phyloP scores from a whole-genome alignment of 1,139 yeast genomes.

The Zygosaccharomyces pseudobailii region DNA sequence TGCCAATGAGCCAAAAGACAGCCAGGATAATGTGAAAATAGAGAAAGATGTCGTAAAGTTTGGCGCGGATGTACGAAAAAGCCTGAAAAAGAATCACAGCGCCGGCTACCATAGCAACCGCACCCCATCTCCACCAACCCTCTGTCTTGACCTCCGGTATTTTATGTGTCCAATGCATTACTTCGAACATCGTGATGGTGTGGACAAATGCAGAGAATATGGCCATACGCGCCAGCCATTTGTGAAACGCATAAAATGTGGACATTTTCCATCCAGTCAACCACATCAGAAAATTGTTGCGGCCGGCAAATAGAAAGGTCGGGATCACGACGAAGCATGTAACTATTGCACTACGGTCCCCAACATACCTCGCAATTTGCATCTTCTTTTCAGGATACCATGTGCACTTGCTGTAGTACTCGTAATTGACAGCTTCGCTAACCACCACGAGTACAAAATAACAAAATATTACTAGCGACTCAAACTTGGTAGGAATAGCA shows the following conservation, averaged over 20 bases:
- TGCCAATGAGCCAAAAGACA: conserved; percentile 47
- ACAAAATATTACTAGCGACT: conserved; percentile 44
- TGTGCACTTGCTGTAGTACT: conserved; percentile 39
- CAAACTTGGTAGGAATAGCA: conserved; percentile 58
- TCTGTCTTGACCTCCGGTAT: conserved; percentile 36
- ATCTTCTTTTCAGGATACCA: conserved; percentile 34
- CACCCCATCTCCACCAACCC: conserved; percentile 46
- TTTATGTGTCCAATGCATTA: conserved; percentile 24
- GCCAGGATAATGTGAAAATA: conserved; percentile 53
- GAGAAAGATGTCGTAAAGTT: conserved; percentile 57
- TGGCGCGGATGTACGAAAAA: conserved; percentile 43
- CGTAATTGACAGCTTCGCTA: conserved; percentile 40
- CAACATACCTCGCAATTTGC: conserved; percentile 51
- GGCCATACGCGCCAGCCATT: conserved; percentile 53
- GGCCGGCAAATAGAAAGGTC: conserved; percentile 51
- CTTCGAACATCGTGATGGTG: conserved; percentile 31
- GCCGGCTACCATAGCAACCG: conserved; percentile 41
- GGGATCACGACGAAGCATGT: conserved; percentile 44
- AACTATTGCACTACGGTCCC: conserved; percentile 53
- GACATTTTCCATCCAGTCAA: conserved; percentile 61
- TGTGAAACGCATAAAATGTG: conserved; percentile 58
- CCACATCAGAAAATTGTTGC: conserved; percentile 61
- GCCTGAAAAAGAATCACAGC: conserved; percentile 45
- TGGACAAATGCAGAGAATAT: conserved; percentile 13
- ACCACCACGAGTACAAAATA: conserved; percentile 45